Conservation (phyloP, 1,284 basidiomycete genomes). For the Trametes sp. region DNA sequence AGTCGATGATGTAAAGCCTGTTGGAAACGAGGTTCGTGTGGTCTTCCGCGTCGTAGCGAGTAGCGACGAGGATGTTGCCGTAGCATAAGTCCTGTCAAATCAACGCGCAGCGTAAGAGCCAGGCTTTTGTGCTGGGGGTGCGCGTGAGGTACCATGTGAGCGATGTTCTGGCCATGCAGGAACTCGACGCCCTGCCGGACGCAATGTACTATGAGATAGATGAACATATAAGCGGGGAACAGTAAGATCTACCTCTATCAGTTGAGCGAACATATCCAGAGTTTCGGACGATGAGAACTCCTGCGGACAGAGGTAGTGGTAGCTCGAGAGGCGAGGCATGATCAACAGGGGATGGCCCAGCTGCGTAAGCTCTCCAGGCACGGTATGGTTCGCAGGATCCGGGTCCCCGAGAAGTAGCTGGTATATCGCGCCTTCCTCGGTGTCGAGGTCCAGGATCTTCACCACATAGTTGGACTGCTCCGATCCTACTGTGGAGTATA, state of each 20-base stretch:
- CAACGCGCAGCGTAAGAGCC: no score
- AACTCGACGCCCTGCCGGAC: slow-evolving; percentile 2
- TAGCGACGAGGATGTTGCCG: not conserved
- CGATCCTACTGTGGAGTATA: not conserved
- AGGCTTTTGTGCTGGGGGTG: no score
- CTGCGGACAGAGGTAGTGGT: not conserved
- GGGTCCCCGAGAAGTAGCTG: not conserved
- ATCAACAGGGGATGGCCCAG: not conserved
- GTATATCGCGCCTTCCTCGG: not conserved
- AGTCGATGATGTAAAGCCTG: slow-evolving; percentile 13
- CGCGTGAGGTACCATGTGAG: not conserved
- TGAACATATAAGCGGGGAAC: not conserved
- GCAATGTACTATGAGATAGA: not conserved
- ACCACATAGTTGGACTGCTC: not conserved
- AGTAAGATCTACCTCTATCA: not conserved
- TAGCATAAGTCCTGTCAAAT: not conserved
- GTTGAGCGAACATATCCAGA: not conserved
- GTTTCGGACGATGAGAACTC: not conserved
- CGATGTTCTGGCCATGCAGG: not conserved
- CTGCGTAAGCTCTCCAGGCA: not conserved
- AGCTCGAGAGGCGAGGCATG: not conserved
- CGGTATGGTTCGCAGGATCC: not conserved
- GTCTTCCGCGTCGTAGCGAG: not conserved
- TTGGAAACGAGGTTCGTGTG: not conserved
- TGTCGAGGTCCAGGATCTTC: not conserved